Base-by-base conservation (phyloP, 306 rosid genomes). In the Senna siamea region DNA sequence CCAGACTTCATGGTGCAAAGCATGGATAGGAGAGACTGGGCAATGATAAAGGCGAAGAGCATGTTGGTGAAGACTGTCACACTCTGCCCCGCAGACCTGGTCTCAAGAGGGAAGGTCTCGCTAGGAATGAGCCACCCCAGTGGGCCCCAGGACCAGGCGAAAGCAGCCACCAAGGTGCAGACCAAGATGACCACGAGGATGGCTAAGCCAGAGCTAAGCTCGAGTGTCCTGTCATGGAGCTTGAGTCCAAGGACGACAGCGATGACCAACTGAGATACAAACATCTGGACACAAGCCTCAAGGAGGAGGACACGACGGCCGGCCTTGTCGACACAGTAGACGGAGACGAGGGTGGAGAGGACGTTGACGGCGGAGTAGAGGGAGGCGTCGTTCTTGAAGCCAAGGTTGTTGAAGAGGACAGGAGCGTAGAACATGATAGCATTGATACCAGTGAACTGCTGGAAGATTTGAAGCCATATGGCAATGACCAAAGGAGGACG, bases 101-200 rank as follows among this genome's bases (percentile, higher is more conserved):
- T 91, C 78, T 93, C 97, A 2, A 93, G 46, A 0, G 97, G 97
- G 81, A 93, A 93, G 0, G 85, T 93, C 77, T 93, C 98, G 20
- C 96, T 89, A 0, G 98, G 97, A 28, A 90, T 87, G 4, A 93
- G 57, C 98, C 98, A 93, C 1, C 89, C 95, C 0, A 90, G 85
- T 0, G 98, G 98, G 0, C 96, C 98, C 98, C 98, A 90, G 6
- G 98, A 93, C 98, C 98, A 93, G 0, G 98, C 98, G 46, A 93
- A 93, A 1, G 89, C 69, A 0, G 93, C 79, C 22, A 93, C 98
- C 13, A 80, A 93, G 1, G 81, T 67, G 76, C 98, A 93, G 0
- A 93, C 72, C 92, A 93, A 15, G 0, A 91, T 73, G 17, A 93
- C 96, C 17, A 93, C 96, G 0, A 93, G 6, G 11, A 87, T 60